Base-by-base conservation (phyloP, 805 yeast species). In the Brettanomyces bruxellensis region DNA sequence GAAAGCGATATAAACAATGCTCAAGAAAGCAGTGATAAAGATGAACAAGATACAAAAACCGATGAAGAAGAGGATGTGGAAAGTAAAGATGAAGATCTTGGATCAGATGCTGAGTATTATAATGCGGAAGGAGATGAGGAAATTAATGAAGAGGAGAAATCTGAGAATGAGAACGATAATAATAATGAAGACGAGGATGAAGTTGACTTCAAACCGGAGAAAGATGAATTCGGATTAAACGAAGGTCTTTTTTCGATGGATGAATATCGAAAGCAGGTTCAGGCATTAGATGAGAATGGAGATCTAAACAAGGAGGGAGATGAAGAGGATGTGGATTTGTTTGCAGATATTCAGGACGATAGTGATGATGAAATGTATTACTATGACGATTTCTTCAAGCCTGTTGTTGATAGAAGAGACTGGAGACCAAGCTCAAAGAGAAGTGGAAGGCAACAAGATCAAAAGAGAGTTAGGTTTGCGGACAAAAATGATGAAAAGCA, bases 221-320 rank as follows among this genome's bases (percentile, higher is more conserved):
- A 71, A 38, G 86, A 81, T 55, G 51, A 46, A 13, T 76, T 73
- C 55, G 91, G 89, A 1, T 70, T 90, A 30, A 86, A 90, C 59
- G 95, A 87, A 56, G 86, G 80, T 5, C 83, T 89, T 54, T 91
- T 91, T 59, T 80, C 86, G 49, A 78, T 91, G 38, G 95, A 88
- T 53, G 86, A 84, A 45, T 91, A 86, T 44, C 58, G 59, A 45
- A 58, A 53, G 42, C 65, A 60, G 51, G 62, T 59, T 37, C 23
- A 46, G 13, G 57, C 57, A 3, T 44, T 55, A 39, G 59, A 55
- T 49, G 58, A 56, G 46, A 69, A 62, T 32, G 72, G 71, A 40
- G 75, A 72, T 35, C 70, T 71, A 13, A 64, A 61, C 30, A 72
- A 73, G 37, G 71, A 66, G 25, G 79, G 72, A 5, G 56, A 53